These are phyloP conservation scores for Parachlorella kessleri DNA, from an alignment of 139 green algal species.

Conservation along the genomic window DNA sequence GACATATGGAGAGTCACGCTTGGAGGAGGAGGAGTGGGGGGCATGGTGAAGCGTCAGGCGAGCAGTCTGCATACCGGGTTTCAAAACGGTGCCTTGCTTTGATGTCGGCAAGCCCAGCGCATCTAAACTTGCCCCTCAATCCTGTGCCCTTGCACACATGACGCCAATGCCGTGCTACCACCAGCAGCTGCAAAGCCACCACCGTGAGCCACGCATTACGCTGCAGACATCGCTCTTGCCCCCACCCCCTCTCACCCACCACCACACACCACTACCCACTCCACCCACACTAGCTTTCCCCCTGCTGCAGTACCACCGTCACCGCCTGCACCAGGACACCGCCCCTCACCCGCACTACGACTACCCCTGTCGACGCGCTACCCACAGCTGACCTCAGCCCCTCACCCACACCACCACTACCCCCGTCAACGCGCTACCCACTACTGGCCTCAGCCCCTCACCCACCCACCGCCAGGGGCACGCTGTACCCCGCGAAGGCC, in stretches of 20 bases:
- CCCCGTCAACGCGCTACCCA: too few species aligned
- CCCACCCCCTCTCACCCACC: neutral
- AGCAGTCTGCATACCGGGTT: too few species aligned
- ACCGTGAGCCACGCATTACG: too few species aligned
- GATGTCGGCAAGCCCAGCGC: too few species aligned
- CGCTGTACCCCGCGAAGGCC: conserved; percentile 87
- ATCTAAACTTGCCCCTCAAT: too few species aligned
- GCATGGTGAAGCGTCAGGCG: too few species aligned
- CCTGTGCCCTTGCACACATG: too few species aligned
- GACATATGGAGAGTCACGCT: too few species aligned
- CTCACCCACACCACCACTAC: too few species aligned
- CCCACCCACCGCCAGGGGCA: conserved; percentile 75
- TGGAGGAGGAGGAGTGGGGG: too few species aligned
- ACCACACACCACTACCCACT: neutral
- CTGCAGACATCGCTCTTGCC: neutral
- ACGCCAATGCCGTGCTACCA: too few species aligned
- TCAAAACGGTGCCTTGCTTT: too few species aligned
- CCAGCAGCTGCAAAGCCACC: neutral
- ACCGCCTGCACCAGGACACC: conserved; percentile 69
- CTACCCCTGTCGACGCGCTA: neutral
- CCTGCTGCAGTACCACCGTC: neutral
- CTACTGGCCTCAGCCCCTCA: neutral
- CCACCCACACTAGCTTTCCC: neutral
- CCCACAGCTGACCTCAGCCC: neutral
- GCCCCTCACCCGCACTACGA: conserved; percentile 86